Base-by-base conservation (phyloP, 768 basidiomycete genomes). In the Roridomyces roridus region DNA sequence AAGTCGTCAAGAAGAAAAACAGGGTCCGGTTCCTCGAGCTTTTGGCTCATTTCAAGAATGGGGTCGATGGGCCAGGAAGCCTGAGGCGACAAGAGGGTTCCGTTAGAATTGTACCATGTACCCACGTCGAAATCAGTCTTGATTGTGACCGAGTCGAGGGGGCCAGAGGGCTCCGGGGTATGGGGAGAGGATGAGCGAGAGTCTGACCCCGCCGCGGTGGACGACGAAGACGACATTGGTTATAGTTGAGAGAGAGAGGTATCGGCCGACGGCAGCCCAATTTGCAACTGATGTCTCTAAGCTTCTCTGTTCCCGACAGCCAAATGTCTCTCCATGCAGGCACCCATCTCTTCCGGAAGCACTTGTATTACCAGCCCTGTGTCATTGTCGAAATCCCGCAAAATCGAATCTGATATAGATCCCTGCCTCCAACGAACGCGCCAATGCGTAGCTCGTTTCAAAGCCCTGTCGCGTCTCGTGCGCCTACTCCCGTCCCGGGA, bases 121-220 rank as follows among this genome's bases (percentile, higher is more conserved):
- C 70, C 50, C 15, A 80, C 72, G 58, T 83, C 82, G 45, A 76
- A 64, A 65, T 78, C 68, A 59, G 72, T 74, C 43, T 83, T 85
- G 45, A 86, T 80, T 57, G 77, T 66, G 41, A 84, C 68, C 7
- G 79, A 73, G 51, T 83, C 80, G 0, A 78, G 67, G n/a, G 73
- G 72, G 65, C 89, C 86, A 14, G 81, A 80, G 0, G 84, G 73
- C 46, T 87, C 87, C 49, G 90, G 88, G 0, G 89, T 91, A 42
- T 78, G 72, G 6, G 90, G 90, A 0, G 90, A 91, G 2, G 88
- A 81, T 5, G 89, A 90, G 41, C 90, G 86, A 50, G 90, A 89
- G 67, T 75, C 77, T 57, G 77, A 73, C 25, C 79, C 79, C 18
- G 84, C 77, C 37, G 80, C 72, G 12, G 86, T 80, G 65, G 86